Evolutionary conservation across 2,329 filamentous ascomycete species (phyloP).

Genomic region (Apiospora arundinis): DNA sequence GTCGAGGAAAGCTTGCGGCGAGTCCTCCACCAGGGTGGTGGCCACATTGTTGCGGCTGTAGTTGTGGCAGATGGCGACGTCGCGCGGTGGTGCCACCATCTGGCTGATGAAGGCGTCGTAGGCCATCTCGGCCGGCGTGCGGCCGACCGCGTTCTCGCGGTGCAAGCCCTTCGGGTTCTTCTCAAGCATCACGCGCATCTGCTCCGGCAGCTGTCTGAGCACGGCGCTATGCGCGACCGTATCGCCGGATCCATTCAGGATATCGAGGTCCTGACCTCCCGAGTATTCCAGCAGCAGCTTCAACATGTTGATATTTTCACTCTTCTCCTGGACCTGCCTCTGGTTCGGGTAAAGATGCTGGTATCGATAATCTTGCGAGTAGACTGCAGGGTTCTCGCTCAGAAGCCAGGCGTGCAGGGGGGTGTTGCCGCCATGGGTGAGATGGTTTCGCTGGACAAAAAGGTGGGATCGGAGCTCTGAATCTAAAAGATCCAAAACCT

Average conservation of each 20-base stretch:
- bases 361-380: constrained; percentile 20
- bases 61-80: constrained; percentile 15
- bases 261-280: constrained; percentile 59
- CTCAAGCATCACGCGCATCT: constrained; percentile 56
- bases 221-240: constrained; percentile 68
- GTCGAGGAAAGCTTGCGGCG: not conserved
- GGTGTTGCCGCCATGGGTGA: constrained; percentile 60
- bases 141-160: constrained; percentile 78
- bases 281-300: constrained; percentile 60
- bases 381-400: constrained; percentile 25
- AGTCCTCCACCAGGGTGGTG: not conserved
- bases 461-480: constrained; percentile 61
- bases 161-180: constrained; percentile 65
- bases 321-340: constrained; percentile 31
- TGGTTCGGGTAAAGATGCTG: constrained; percentile 27
- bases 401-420: constrained; percentile 69
- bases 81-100: constrained; percentile 39
- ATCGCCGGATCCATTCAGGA: constrained; percentile 70
- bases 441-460: constrained; percentile 62
- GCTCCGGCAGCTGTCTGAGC: constrained; percentile 41
- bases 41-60: not conserved
- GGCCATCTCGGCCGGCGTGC: constrained; percentile 73
- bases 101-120: constrained; percentile 57
- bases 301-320: constrained; percentile 49
- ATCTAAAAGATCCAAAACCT: constrained; percentile 65